These are phyloP conservation scores for Colletotrichum nymphaeae DNA, from an alignment of 2,329 filamentous ascomycete species.

Conservation along the genomic window DNA sequence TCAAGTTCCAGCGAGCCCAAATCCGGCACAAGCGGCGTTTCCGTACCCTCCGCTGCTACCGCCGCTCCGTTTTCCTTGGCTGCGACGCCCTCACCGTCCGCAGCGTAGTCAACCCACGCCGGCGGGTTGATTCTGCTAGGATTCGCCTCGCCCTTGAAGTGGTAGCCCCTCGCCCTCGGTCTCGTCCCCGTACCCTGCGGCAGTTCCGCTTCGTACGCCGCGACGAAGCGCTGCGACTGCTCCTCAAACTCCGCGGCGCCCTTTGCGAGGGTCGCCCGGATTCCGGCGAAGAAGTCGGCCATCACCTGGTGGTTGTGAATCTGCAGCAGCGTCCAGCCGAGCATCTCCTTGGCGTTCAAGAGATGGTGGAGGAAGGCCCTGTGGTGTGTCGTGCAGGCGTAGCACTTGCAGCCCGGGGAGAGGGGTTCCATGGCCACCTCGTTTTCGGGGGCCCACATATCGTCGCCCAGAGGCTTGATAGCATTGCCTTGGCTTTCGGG, in stretches of 20 bases:
- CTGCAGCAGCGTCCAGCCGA: conserved; percentile 92
- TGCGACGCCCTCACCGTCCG: conserved; percentile 17
- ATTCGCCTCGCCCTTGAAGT: conserved; percentile 77
- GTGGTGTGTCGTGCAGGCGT: conserved; percentile 86
- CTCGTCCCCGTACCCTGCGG: conserved; percentile 81
- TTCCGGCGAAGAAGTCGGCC: conserved; percentile 76
- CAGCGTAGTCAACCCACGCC: conserved; percentile 69
- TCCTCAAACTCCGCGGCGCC: conserved; percentile 71
- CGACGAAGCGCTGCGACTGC: conserved; percentile 53
- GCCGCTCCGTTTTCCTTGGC: conserved; percentile 36
- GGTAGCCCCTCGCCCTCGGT: conserved; percentile 84
- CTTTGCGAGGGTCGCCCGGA: conserved; percentile 73
- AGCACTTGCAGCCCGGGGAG: conserved; percentile 76
- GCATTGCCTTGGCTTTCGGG: conserved; percentile 20
- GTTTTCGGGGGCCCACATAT: conserved; percentile 79
- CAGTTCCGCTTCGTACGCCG: conserved; percentile 75
- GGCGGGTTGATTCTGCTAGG: conserved; percentile 76
- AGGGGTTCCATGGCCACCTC: conserved; percentile 73
- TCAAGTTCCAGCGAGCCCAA: conserved; percentile 61
- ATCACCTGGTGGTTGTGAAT: conserved; percentile 88
- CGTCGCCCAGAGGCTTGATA: conserved; percentile 71
- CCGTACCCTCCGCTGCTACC: conserved; percentile 55
- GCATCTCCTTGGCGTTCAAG: conserved; percentile 92
- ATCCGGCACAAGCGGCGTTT: conserved; percentile 62
- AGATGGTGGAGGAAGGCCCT: conserved; percentile 90